Evolutionary conservation across 768 basidiomycete genomes (phyloP).

Genomic region (Steccherinum ochraceum): DNA sequence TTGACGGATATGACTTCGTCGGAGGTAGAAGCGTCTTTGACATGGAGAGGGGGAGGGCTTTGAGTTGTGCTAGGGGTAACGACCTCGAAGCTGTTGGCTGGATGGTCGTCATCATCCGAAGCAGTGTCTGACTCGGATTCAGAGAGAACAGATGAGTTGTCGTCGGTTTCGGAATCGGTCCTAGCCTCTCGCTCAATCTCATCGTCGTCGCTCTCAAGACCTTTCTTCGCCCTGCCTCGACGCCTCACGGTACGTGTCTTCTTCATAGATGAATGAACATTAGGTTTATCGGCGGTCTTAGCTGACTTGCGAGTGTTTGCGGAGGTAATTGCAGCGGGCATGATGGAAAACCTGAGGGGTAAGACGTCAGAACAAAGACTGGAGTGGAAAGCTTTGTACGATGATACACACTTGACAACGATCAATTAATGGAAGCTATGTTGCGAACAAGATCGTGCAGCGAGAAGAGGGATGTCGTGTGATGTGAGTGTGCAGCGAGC

Average conservation of each 20-base stretch:
- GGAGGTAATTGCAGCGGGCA: not conserved
- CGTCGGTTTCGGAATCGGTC: slow-evolving; percentile 65
- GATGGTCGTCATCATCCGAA: slow-evolving; percentile 53
- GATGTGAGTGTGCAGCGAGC: not conserved
- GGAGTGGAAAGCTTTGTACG: not conserved
- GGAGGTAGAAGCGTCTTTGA: slow-evolving; percentile 8
- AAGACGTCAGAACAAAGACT: not conserved
- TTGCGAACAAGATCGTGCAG: not conserved
- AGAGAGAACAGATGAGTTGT: slow-evolving; percentile 54
- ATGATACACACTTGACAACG: not conserved
- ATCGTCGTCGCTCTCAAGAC: slow-evolving; percentile 61
- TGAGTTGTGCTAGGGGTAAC: slow-evolving; percentile 67
- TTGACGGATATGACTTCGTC: slow-evolving; percentile 15
- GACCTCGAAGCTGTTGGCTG: slow-evolving; percentile 39
- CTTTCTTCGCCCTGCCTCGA: slow-evolving; percentile 53
- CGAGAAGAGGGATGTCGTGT: not conserved
- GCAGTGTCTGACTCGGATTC: slow-evolving; percentile 70
- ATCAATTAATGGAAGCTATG: not conserved
- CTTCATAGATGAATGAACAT: not conserved
- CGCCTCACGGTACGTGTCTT: slow-evolving; percentile 40
- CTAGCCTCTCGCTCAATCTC: slow-evolving; percentile 67
- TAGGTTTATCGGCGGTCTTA: not conserved
- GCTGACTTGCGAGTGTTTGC: not conserved
- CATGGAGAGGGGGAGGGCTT: slow-evolving; percentile 35
- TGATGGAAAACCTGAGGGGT: not conserved